Conservation (phyloP, 2,329 filamentous ascomycete species). For the Ophiocordyceps camponoti-floridani region DNA sequence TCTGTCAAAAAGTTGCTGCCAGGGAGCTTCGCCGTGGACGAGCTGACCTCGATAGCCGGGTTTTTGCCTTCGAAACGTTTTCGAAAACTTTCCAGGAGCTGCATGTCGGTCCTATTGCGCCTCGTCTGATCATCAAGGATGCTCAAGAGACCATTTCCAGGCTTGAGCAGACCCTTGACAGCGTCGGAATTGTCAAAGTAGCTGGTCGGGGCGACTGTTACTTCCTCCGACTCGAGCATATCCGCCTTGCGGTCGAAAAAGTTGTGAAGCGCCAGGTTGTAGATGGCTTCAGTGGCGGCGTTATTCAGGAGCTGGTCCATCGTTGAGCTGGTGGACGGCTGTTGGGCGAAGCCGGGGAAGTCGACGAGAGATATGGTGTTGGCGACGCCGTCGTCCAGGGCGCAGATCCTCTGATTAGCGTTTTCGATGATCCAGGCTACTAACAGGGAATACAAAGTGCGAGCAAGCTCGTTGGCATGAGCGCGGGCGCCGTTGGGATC, state of each 20-base stretch:
- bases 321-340: slow-evolving; percentile 63
- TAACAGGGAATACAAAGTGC: slow-evolving; percentile 82
- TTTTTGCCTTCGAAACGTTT: slow-evolving; percentile 95
- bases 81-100: slow-evolving; percentile 76
- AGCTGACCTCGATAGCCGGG: slow-evolving; percentile 65
- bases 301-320: slow-evolving; percentile 92
- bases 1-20: slow-evolving; percentile 82
- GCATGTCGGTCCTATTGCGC: slow-evolving; percentile 71
- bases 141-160: slow-evolving; percentile 79
- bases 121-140: slow-evolving; percentile 94
- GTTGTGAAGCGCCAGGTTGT: slow-evolving; percentile 83
- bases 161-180: slow-evolving; percentile 77
- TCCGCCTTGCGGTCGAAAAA: slow-evolving; percentile 95
- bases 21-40: slow-evolving; percentile 56
- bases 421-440: slow-evolving; percentile 88
- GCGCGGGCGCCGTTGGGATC: slow-evolving; percentile 77
- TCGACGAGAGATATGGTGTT: slow-evolving; percentile 94
- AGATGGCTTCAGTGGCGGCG: slow-evolving; percentile 77
- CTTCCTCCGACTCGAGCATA: slow-evolving; percentile 84
- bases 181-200: slow-evolving; percentile 98
- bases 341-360: slow-evolving; percentile 86
- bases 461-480: slow-evolving; percentile 85
- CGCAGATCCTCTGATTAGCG: slow-evolving; percentile 80
- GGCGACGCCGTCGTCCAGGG: slow-evolving; percentile 68
- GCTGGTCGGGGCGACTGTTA: slow-evolving; percentile 74